These are phyloP conservation scores for Dendrobium nobile DNA, from an alignment of 106 monocot species.

Conservation along the genomic window DNA sequence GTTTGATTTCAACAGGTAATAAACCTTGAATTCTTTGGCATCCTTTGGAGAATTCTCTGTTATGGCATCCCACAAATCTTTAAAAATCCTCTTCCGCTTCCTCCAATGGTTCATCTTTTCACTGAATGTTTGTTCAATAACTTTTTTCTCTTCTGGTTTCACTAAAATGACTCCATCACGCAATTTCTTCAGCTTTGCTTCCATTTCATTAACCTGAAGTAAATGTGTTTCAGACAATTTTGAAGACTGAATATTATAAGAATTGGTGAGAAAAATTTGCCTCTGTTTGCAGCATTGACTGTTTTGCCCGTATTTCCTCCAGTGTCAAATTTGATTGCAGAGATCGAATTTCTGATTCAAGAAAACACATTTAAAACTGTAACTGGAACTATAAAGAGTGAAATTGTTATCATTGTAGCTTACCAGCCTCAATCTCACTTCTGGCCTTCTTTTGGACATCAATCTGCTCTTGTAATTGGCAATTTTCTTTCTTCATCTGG, in stretches of 20 bases:
- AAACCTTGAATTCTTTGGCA: conserved; percentile 87
- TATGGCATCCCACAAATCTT: conserved; percentile 87
- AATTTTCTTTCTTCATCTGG: conserved; percentile 80
- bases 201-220: conserved; percentile 64
- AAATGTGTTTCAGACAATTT: not conserved
- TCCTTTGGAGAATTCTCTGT: conserved; percentile 90
- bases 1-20: not conserved
- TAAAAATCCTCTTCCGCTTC: conserved; percentile 89
- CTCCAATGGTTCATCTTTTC: conserved; percentile 91
- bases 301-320: conserved; percentile 56
- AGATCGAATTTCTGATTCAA: conserved; percentile 55
- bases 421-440: conserved; percentile 76
- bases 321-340: conserved; percentile 82
- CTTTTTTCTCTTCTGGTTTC: conserved; percentile 77
- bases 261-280: conserved; percentile 8
- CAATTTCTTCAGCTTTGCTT: conserved; percentile 67
- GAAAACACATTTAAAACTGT: conserved; percentile 3
- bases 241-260: not conserved
- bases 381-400: not conserved
- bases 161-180: conserved; percentile 60
- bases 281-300: conserved; percentile 57
- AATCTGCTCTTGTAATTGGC: conserved; percentile 65
- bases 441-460: conserved; percentile 55
- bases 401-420: not conserved
- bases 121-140: conserved; percentile 44